Base-by-base conservation (phyloP, 805 yeast genomes). In the Saturnispora kantuleensis region DNA sequence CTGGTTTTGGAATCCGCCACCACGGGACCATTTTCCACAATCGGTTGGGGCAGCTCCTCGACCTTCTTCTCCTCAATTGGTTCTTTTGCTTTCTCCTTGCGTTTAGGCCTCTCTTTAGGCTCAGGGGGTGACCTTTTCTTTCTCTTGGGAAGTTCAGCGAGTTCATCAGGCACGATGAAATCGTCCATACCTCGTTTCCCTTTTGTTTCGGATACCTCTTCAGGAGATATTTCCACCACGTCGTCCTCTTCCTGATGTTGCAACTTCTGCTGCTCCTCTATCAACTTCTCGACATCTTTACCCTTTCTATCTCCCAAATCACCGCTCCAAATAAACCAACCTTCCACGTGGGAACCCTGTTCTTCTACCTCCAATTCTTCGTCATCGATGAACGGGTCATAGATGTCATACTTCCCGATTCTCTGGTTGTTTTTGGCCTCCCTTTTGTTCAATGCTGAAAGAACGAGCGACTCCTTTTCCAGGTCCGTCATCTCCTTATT, bases 381-480 rank as follows among this genome's bases (percentile, higher is more conserved):
- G 63, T 93, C 98, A 65, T 93, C 99, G 47, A 93, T 93, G 57
- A 93, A 93, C 2, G 97, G 98, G 62, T 93, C 99, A 48, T 84
- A 80, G 40, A 77, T 70, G 59, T 93, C 98, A 63, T 93, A 93
- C 57, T 85, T 87, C 2, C 96, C 96, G 31, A 88, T 86, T 51
- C 84, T 76, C 43, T 88, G 74, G 56, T 82, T 82, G 57, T 48
- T 71, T 63, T 52, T 71, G 65, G 57, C 74, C 67, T 57, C 70
- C 63, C 59, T 63, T 33, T 61, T 47, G 39, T 61, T 64, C 15
- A 62, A 48, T 35, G 61, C 65, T 33, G 54, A 53, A 31, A 62
- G 43, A 30, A 62, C 53, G 49, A 59, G 45, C 21, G 56, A 56
- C 38, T 60, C 63, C 36, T 64, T 65, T 36, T 63, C 61, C 30